Evolutionary conservation across 805 yeast genomes (phyloP).

Genomic region (Sugiyamaella chiloensis): DNA sequence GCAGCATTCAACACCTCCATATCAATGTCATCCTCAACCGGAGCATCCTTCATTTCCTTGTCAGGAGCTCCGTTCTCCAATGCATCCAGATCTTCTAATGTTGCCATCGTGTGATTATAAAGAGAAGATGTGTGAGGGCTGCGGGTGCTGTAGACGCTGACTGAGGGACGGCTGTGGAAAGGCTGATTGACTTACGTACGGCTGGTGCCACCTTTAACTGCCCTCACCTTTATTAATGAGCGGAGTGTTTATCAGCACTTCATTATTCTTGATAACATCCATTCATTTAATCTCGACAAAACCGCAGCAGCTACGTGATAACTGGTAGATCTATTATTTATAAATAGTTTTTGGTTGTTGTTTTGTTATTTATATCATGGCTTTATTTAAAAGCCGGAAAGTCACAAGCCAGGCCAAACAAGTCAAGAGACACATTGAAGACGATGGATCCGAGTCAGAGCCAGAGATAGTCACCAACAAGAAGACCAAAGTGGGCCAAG

Average conservation of each 20-base stretch:
- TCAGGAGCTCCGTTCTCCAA: conserved; percentile 37
- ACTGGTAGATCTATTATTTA: no score
- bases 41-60: conserved; percentile 43
- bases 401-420: not conserved
- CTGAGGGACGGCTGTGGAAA: no score
- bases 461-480: not conserved
- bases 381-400: conserved; percentile 1
- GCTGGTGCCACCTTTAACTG: no score
- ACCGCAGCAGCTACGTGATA: no score
- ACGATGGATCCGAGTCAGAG: conserved; percentile 1
- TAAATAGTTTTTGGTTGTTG: no score
- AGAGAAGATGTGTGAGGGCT: no score
- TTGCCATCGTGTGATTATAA: conserved; percentile 72
- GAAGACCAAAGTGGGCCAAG: not conserved
- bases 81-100: conserved; percentile 75
- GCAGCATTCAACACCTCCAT: conserved; percentile 76
- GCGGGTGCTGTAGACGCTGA: no score
- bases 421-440: not conserved
- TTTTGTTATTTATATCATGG: not conserved
- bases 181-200: no score
- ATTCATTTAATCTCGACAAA: no score
- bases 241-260: no score
- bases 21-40: conserved; percentile 58
- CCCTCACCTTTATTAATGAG: no score
- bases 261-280: no score